Evolutionary conservation across 495 filamentous ascomycete genomes (phyloP).

Genomic region (Umbilicaria muhlenbergii): DNA sequence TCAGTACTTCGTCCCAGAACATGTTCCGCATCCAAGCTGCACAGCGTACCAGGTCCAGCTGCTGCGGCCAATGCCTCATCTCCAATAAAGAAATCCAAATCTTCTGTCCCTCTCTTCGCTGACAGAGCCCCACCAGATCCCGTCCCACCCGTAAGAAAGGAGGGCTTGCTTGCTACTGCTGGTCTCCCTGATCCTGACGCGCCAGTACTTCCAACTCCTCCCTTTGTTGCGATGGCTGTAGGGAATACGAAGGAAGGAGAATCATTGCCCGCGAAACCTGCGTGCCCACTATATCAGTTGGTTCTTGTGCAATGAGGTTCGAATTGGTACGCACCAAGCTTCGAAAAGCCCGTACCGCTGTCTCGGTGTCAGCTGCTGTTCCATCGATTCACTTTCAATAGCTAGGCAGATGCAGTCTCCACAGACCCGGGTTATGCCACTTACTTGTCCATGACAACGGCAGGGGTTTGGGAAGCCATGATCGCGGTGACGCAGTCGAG

Average conservation of each 20-base stretch:
- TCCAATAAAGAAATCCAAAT: slow-evolving; percentile 97
- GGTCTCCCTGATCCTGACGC: slow-evolving; percentile 75
- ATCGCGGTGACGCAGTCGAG: slow-evolving; percentile 5
- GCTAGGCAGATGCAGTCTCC: neutral
- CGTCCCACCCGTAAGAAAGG: slow-evolving; percentile 83
- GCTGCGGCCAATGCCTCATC: slow-evolving; percentile 83
- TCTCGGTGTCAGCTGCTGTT: slow-evolving; percentile 4
- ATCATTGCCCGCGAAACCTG: slow-evolving; percentile 98
- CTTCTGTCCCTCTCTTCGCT: slow-evolving; percentile 88
- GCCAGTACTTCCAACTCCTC: slow-evolving; percentile 48
- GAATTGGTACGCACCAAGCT: slow-evolving; percentile 55
- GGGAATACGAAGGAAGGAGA: slow-evolving; percentile 98
- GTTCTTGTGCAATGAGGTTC: neutral
- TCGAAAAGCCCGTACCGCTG: slow-evolving; percentile 97
- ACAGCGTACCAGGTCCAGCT: slow-evolving; percentile 54
- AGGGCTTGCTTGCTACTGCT: slow-evolving; percentile 82
- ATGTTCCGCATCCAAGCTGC: neutral
- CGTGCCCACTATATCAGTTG: slow-evolving; percentile 13
- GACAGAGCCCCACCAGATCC: slow-evolving; percentile 69
- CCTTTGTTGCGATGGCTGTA: slow-evolving; percentile 94
- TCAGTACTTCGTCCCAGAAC: slow-evolving; percentile 4
- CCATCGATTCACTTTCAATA: neutral
- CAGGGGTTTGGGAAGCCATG: slow-evolving; percentile 96
- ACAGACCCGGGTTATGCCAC: slow-evolving; percentile 19
- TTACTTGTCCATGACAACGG: slow-evolving; percentile 99